phyloP scores from a whole-genome alignment of 192 early-diverging fungal species.

The Podila epigama region DNA sequence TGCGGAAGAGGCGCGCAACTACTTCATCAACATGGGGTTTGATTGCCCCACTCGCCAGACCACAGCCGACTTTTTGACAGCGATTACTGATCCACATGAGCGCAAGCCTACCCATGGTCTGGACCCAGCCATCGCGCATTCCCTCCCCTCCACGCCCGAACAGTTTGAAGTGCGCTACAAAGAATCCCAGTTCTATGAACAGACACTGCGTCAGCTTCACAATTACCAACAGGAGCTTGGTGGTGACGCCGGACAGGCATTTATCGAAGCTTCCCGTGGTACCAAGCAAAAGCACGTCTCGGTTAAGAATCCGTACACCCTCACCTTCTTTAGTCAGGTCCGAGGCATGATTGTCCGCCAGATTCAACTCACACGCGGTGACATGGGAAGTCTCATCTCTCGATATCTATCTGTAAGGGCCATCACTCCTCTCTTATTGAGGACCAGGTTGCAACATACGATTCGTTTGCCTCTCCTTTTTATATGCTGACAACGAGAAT shows the following conservation, averaged over 20 bases:
- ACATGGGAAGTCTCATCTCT: conserved; percentile 55
- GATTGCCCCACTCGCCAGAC: conserved; percentile 67
- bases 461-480: not conserved
- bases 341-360: conserved; percentile 64
- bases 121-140: conserved; percentile 45
- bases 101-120: conserved; percentile 57
- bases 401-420: conserved; percentile 52
- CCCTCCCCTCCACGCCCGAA: conserved; percentile 56
- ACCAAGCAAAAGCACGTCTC: conserved; percentile 58
- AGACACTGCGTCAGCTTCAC: conserved; percentile 42
- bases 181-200: conserved; percentile 45
- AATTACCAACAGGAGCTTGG: conserved; percentile 38
- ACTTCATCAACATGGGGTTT: conserved; percentile 68
- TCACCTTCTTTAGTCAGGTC: conserved; percentile 67
- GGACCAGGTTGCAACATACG: too few relatives aligned
- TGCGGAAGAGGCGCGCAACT: conserved; percentile 55
- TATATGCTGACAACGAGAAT: not conserved
- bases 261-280: conserved; percentile 54
- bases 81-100: conserved; percentile 65
- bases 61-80: conserved; percentile 74
- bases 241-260: conserved; percentile 15
- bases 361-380: conserved; percentile 61
- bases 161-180: conserved; percentile 66
- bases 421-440: too few relatives aligned
- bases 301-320: conserved; percentile 65